These are phyloP conservation scores for Claviceps arundinis DNA, from an alignment of 2,329 filamentous ascomycete genomes.

Conservation along the genomic window DNA sequence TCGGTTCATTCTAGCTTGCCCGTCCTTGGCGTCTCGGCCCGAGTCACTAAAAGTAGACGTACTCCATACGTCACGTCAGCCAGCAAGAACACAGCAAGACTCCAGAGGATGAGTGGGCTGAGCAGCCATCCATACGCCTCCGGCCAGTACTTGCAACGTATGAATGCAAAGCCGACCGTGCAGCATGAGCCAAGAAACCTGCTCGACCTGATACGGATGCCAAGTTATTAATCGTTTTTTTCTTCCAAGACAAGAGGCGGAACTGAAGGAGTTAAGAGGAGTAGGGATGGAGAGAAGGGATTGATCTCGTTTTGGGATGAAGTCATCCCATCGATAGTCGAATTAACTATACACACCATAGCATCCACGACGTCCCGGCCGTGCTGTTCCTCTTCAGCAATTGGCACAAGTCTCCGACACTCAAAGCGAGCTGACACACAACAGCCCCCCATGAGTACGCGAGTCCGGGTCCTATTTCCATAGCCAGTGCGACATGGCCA, in stretches of 20 bases:
- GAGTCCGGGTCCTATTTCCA: conserved; percentile 7
- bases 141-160: conserved; percentile 7
- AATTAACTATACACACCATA: conserved; percentile 3
- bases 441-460: conserved; percentile 9
- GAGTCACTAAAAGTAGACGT: conserved; percentile 2
- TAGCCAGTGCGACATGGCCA: conserved; percentile 8
- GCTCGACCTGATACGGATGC: conserved; percentile 3
- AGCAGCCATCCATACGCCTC: conserved; percentile 1
- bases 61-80: conserved; percentile 6
- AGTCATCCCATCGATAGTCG: background rate
- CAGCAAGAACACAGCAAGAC: conserved; percentile 4
- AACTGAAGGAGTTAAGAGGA: background rate
- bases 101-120: conserved; percentile 7
- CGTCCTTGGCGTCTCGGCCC: background rate
- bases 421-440: conserved; percentile 8
- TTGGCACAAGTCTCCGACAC: conserved; percentile 6
- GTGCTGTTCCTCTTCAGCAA: conserved; percentile 8
- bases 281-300: background rate
- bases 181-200: conserved; percentile 8
- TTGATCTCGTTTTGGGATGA: background rate
- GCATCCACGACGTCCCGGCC: conserved; percentile 5
- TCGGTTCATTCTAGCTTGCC: background rate
- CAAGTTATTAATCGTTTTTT: no score
- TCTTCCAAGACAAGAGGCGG: background rate
- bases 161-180: conserved; percentile 6